Base-by-base conservation (phyloP, 768 basidiomycete genomes). In the Leccinum subtestaceum region DNA sequence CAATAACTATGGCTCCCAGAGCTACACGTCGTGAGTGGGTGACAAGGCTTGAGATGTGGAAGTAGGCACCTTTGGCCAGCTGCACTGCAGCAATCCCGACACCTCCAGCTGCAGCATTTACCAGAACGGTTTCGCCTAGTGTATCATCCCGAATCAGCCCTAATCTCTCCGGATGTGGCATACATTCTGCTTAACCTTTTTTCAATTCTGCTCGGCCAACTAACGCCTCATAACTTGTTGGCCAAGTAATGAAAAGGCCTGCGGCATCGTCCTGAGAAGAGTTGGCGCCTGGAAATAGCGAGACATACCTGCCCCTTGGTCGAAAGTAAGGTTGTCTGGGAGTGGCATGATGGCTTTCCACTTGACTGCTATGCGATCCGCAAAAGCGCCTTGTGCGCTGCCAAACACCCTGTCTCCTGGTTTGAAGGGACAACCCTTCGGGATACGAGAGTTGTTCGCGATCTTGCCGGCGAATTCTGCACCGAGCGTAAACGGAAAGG, bases 61-160 rank as follows among this genome's bases (percentile, higher is more conserved):
- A 21, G 62, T 70, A 38, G 34, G 51, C 10, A 91, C 93, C 87
- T 82, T 97, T 97, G 21, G 93, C 95, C 55, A 98, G 81, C 70
- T 98, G 96, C 17, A 95, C 86, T 7, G 96, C 95, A 6, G 88
- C 86, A 53, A 96, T 86, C 0, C 95, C 95, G 5, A 98, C 95
- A 12, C 95, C 96, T 3, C 96, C 96, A 1, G 95, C 96, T n/a
- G 92, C 91, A 7, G 95, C 96, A 52, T 93, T 93, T 4, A 98
- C 87, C 3, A 99, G 84, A 3, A 97, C 84, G 84, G 89, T 94
- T 75, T 98, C 96, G 21, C 90, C 91, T 90, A 52, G 8, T 34
- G 45, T 51, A 15, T 49, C 55, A 21, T 25, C 23, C 29, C 29
- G 25, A 34, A 54, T 64, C 19, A 68, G 62, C 52, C n/a, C n/a